These are phyloP conservation scores for Fusarium sp. DNA, from an alignment of 2,329 filamentous ascomycete species.

Conservation along the genomic window DNA sequence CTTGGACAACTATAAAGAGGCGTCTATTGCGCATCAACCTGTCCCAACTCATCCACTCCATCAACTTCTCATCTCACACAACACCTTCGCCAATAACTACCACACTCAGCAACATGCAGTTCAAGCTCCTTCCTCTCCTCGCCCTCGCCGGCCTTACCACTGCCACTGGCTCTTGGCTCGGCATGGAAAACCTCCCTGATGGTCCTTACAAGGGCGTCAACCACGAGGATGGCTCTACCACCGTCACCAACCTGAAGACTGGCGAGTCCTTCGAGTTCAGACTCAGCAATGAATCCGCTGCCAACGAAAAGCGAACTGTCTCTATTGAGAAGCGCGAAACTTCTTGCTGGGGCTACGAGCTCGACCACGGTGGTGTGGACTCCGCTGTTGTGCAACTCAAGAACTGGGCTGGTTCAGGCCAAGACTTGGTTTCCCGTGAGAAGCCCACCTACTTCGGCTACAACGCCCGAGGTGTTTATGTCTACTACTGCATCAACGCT, in stretches of 20 bases:
- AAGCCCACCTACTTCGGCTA: neutral
- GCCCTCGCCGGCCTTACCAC: neutral
- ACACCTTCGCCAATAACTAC: neutral
- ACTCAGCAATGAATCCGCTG: neutral
- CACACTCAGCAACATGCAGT: neutral
- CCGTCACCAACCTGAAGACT: neutral
- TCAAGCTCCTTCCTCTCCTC: neutral
- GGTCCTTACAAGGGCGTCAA: neutral
- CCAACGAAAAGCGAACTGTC: neutral
- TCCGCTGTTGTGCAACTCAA: neutral
- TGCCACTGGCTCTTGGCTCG: neutral
- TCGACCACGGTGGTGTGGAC: neutral
- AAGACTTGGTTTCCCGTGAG: neutral
- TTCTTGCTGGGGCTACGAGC: neutral
- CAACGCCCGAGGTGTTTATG: neutral
- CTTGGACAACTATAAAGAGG: too few species aligned
- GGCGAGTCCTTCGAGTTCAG: neutral
- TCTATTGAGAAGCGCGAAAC: neutral
- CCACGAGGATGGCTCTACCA: neutral
- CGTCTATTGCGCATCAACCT: neutral
- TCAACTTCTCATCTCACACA: neutral
- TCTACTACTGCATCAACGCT: constrained; percentile 1
- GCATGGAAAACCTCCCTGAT: neutral
- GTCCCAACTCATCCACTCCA: neutral
- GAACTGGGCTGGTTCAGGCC: neutral